These are phyloP conservation scores for Russula abietina DNA, from an alignment of 768 basidiomycete species.

Conservation along the genomic window DNA sequence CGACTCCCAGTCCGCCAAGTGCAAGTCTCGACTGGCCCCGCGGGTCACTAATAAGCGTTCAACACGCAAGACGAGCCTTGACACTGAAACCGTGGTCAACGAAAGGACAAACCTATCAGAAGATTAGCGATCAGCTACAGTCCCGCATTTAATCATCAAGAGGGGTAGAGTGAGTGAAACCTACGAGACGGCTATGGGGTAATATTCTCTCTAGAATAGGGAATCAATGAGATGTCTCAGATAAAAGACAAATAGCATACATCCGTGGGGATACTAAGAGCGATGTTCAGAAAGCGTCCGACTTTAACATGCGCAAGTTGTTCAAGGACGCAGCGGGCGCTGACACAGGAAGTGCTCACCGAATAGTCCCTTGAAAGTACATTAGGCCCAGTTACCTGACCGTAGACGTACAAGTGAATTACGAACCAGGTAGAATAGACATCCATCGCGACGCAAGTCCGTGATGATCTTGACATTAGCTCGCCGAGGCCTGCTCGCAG, in stretches of 20 bases:
- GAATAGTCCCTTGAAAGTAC: slow-evolving; percentile 8
- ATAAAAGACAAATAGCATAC: neutral
- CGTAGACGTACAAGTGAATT: neutral
- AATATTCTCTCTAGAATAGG: slow-evolving; percentile 10
- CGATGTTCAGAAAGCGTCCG: slow-evolving; percentile 19
- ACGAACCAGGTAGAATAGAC: slow-evolving; percentile 35
- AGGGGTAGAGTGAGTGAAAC: neutral
- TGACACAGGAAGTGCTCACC: neutral
- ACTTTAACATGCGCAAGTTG: neutral
- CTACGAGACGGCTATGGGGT: slow-evolving; percentile 15
- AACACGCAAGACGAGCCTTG: slow-evolving; percentile 17
- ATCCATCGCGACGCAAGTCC: slow-evolving; percentile 35
- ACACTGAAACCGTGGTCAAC: slow-evolving; percentile 9
- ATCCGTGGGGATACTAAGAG: slow-evolving; percentile 12
- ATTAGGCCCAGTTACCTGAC: neutral
- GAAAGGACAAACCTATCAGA: slow-evolving; percentile 12
- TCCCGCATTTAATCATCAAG: neutral
- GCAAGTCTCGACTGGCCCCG: neutral
- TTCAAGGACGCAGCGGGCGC: neutral
- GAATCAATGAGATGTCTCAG: neutral
- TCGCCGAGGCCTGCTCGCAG: slow-evolving; percentile 34
- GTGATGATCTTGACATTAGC: slow-evolving; percentile 31
- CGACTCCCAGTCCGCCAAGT: neutral
- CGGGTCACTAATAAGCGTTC: slow-evolving; percentile 11
- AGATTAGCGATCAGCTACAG: slow-evolving; percentile 1